Conservation (phyloP, 148 eudicot genomes). For the Camellia sinensis region DNA sequence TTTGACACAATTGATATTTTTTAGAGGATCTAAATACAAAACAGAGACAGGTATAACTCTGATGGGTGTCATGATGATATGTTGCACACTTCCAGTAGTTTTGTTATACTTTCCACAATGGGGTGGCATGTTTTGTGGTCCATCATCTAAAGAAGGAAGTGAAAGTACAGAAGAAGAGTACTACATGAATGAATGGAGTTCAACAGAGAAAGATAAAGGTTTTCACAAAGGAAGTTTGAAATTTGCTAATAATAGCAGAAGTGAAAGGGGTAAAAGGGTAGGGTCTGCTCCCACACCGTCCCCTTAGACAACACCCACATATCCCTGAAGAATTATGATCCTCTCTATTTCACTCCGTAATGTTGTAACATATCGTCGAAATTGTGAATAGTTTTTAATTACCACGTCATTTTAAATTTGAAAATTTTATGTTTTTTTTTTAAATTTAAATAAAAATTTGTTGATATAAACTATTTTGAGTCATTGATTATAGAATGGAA, state of each 20-base stretch:
- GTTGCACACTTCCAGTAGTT: slow-evolving; percentile 48
- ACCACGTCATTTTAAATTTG: too few relatives aligned
- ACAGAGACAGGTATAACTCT: slow-evolving; percentile 61
- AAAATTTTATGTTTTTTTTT: too few relatives aligned
- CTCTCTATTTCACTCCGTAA: too few relatives aligned
- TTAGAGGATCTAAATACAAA: slow-evolving; percentile 61
- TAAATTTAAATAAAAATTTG: too few relatives aligned
- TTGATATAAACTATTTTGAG: too few relatives aligned
- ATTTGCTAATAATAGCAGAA: slow-evolving; percentile 60
- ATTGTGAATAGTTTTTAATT: too few relatives aligned
- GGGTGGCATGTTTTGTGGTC: slow-evolving; percentile 86
- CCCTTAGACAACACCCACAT: too few relatives aligned
- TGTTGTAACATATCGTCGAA: too few relatives aligned
- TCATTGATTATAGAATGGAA: too few relatives aligned
- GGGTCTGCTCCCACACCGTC: not conserved
- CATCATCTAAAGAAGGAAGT: slow-evolving; percentile 23
- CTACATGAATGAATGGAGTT: slow-evolving; percentile 62
- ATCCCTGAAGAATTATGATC: too few relatives aligned
- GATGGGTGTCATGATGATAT: slow-evolving; percentile 86
- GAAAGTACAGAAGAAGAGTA: slow-evolving; percentile 58
- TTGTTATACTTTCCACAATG: slow-evolving; percentile 71
- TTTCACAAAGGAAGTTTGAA: slow-evolving; percentile 51
- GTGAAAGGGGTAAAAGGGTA: slow-evolving; percentile 45
- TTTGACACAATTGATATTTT: slow-evolving; percentile 73
- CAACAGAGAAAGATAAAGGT: slow-evolving; percentile 41